These are phyloP conservation scores for Mucor saturninus DNA, from an alignment of 371 early-diverging fungal species.

Conservation along the genomic window DNA sequence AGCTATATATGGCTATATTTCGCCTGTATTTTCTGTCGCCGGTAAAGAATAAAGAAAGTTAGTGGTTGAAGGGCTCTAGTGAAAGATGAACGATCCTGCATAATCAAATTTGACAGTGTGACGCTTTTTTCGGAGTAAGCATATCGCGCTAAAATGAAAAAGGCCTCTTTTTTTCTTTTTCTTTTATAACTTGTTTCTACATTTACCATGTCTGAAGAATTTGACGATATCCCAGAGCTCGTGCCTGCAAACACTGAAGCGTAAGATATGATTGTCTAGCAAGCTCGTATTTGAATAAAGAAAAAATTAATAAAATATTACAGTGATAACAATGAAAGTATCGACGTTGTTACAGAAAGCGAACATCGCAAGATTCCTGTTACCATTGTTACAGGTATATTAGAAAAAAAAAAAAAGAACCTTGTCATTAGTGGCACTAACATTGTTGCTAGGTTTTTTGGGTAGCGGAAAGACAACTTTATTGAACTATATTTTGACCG, in stretches of 20 bases:
- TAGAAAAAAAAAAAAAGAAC: not conserved
- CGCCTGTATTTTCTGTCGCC: too few relatives aligned
- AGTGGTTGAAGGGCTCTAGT: too few relatives aligned
- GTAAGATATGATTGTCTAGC: slow-evolving; percentile 13
- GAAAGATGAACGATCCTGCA: too few relatives aligned
- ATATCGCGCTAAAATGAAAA: too few relatives aligned
- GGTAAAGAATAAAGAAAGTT: too few relatives aligned
- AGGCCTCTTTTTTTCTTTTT: not conserved
- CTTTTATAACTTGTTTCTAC: not conserved
- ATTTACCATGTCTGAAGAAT: slow-evolving; percentile 30
- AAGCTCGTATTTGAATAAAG: not conserved
- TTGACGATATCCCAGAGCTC: slow-evolving; percentile 64
- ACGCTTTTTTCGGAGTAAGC: too few relatives aligned
- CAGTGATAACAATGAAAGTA: not conserved
- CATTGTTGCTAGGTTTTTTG: slow-evolving; percentile 64
- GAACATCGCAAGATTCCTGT: slow-evolving; percentile 61
- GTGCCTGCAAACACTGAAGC: slow-evolving; percentile 33
- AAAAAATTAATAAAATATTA: not conserved
- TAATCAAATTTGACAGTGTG: not conserved
- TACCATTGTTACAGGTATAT: slow-evolving; percentile 58
- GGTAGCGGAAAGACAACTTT: slow-evolving; percentile 97
- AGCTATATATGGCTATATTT: too few relatives aligned
- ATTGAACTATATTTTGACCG: slow-evolving; percentile 87
- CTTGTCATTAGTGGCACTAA: not conserved
- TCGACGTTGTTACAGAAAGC: not conserved